phyloP scores from a whole-genome alignment of 1,284 basidiomycete genomes.

The Cryptococcus sp. region DNA sequence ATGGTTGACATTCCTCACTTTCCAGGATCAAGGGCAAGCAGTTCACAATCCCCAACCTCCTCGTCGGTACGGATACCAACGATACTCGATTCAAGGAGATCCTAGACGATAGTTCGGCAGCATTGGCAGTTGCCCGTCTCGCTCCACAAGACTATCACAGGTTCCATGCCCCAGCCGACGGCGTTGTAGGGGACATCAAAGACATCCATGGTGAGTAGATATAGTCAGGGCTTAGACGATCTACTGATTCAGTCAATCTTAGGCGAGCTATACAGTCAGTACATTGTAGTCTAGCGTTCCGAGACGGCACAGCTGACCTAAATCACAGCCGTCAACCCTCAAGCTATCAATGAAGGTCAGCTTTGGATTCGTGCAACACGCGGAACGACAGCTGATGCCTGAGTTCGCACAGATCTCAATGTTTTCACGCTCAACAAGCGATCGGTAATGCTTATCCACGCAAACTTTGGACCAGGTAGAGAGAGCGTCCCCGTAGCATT shows the following conservation, averaged over 20 bases:
- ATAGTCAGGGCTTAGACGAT: constrained; percentile 1
- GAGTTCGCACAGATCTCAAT: constrained; percentile 36
- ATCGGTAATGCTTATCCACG: constrained; percentile 48
- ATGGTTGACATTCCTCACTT: constrained; percentile 6
- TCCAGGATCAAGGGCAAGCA: constrained; percentile 71
- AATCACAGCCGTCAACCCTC: constrained; percentile 58
- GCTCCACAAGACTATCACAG: constrained; percentile 83
- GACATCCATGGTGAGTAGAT: constrained; percentile 51
- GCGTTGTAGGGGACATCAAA: constrained; percentile 58
- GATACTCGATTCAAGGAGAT: constrained; percentile 56
- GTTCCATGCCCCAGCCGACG: constrained; percentile 76
- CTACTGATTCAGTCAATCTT: constrained; percentile 12
- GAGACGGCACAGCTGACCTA: neutral
- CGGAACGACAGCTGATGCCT: constrained; percentile 1
- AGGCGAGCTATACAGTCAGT: constrained; percentile 48
- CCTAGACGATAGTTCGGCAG: constrained; percentile 27
- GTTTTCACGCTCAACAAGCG: constrained; percentile 45
- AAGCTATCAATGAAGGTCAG: constrained; percentile 69
- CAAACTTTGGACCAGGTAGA: constrained; percentile 45
- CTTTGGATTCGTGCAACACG: neutral
- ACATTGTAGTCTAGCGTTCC: neutral
- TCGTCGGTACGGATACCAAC: constrained; percentile 58
- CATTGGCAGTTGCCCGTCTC: constrained; percentile 56
- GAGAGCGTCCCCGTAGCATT: constrained; percentile 43
- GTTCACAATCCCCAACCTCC: constrained; percentile 66